Conservation (phyloP, 768 basidiomycete species). For the Tricholoma matsutake region DNA sequence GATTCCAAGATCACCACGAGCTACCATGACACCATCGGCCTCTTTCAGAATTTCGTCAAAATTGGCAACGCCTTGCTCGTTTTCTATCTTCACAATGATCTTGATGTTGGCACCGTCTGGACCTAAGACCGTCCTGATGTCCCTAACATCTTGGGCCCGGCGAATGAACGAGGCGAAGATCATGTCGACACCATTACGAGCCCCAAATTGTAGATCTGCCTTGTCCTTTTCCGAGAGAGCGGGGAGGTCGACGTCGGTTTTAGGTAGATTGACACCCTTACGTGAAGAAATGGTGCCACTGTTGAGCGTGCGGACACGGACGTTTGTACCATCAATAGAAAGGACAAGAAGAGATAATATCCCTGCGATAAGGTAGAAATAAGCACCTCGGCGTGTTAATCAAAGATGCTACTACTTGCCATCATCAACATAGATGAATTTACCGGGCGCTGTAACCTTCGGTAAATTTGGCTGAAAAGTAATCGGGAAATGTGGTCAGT, state of each 20-base stretch:
- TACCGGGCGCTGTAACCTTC: constrained; percentile 96
- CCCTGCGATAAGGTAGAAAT: constrained; percentile 35
- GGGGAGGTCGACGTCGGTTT: constrained; percentile 96
- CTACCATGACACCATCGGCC: constrained; percentile 99
- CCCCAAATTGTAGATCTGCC: constrained; percentile 90
- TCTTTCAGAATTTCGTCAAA: constrained; percentile 97
- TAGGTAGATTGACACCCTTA: constrained; percentile 99
- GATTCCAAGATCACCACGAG: constrained; percentile 98
- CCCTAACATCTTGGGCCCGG: constrained; percentile 87
- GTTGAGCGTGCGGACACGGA: constrained; percentile 87
- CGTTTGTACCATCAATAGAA: constrained; percentile 76
- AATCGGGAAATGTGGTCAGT: constrained; percentile 1
- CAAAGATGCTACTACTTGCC: constrained; percentile 41
- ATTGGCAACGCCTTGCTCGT: constrained; percentile 98
- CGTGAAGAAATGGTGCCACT: constrained; percentile 90
- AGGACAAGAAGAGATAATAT: constrained; percentile 93
- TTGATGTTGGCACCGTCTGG: constrained; percentile 95
- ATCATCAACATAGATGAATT: constrained; percentile 96
- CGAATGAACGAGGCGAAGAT: constrained; percentile 99
- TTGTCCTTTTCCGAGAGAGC: constrained; percentile 99
- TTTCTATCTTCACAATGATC: constrained; percentile 99
- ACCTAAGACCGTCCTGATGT: constrained; percentile 92
- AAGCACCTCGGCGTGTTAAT: background rate
- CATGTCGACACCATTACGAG: constrained; percentile 98
- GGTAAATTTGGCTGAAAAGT: constrained; percentile 73